Evolutionary conservation across 2,329 filamentous ascomycete genomes (phyloP), one percentile per base, ranked within the genome.

Genomic region (Amauroascus verrucosus): DNA sequence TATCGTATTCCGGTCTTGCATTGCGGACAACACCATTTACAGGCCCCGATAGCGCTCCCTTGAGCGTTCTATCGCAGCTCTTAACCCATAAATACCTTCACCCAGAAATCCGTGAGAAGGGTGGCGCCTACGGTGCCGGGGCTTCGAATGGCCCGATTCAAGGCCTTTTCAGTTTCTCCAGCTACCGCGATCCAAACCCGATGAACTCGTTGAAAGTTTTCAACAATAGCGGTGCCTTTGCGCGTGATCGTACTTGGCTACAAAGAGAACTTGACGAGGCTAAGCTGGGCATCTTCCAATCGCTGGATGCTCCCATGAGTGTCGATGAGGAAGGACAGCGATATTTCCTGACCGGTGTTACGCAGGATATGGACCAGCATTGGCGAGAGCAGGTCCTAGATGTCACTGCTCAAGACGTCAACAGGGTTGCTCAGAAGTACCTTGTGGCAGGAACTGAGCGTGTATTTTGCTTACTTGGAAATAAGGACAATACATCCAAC

Each of bases 71-170:
- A 20, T 83, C 90, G 11, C 88, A 96, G 67, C 81, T 98, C 16
- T 79, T 98, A 30, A 97, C 91, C 0, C 91, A 98, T 73, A 96
- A 95, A 70, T 87, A 96, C 65, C 77, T 98, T 26, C 93, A 98
- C 66, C 91, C 95, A 61, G 93, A 97, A 70, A 96, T 98, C 60
- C 86, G 93, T 53, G 93, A 98, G 67, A 97, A 97, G 71, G 93
- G 93, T 30, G 93, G 93, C 35, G 93, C 93, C 0, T 98, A 98
- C 61, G 93, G 93, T 43, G 93, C 88, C 20, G 89, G 90, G 13
- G 91, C 93, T 1, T 91, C 88, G 66, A 84, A 86, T 43, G 82
- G 83, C 22, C 81, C 85, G 0, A 73, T 95, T 6, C 85, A 88
- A 60, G 91, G 90, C 22, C 69, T 95, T 1, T 97, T 98, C 62